Percentiles rank a stretch among this genome's conserved stretches.
phyloP scores from a whole-genome alignment of 1,284 basidiomycete species.

The Cutaneotrichosporon cavernicola region DNA sequence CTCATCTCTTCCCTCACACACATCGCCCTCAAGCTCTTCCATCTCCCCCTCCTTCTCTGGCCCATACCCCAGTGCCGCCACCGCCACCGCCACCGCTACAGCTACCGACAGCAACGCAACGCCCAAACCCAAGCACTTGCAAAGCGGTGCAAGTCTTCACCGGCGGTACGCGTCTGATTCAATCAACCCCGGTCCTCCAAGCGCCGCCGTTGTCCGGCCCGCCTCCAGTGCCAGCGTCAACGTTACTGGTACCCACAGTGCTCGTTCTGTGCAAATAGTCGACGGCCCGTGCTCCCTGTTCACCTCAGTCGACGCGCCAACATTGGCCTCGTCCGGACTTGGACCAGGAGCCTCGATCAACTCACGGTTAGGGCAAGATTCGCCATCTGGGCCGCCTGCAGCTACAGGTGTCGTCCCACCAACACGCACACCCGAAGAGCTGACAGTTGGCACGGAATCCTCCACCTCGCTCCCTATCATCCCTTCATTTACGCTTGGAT shows the following conservation, averaged over 20 bases:
- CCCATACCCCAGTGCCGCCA: too few relatives aligned
- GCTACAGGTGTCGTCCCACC: neutral
- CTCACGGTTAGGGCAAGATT: neutral
- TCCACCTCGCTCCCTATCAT: neutral
- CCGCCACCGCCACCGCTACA: neutral
- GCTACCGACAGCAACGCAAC: neutral
- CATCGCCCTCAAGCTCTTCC: conserved; percentile 5
- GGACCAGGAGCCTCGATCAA: neutral
- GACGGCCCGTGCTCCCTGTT: neutral
- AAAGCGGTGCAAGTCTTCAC: neutral
- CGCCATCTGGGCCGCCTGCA: neutral
- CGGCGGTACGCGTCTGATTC: conserved; percentile 5
- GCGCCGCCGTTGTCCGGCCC: neutral
- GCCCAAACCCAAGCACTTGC: neutral
- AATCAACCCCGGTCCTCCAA: neutral
- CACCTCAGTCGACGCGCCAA: neutral
- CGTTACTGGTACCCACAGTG: neutral
- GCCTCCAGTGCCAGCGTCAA: conserved; percentile 2
- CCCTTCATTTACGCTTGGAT: conserved; percentile 13
- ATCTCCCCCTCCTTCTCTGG: neutral
- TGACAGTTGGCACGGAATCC: neutral
- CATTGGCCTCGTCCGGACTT: neutral
- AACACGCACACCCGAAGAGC: neutral
- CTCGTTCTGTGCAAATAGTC: conserved; percentile 1
- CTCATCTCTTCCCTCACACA: conserved; percentile 2